Evolutionary conservation across 2,329 filamentous ascomycete genomes (phyloP), one percentile per base, ranked within the genome.

Genomic region (Rosellinia necatrix): DNA sequence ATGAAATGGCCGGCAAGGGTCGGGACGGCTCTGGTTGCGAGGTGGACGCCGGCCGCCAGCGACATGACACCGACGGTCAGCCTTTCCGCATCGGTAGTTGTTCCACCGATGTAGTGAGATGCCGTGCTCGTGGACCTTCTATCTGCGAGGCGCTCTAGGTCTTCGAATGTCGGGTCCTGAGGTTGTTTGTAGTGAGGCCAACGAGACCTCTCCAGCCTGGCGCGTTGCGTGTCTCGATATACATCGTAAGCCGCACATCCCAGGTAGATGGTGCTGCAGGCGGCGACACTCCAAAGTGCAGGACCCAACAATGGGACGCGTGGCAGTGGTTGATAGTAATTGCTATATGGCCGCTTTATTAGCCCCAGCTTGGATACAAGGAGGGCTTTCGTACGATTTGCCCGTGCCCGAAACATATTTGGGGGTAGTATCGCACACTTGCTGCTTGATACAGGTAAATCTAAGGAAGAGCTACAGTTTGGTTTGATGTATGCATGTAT

Each of bases 201-300:
- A 13, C 48, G 40, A 12, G 21, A 12, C 25, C 34, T 41, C 10
- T 15, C 41, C n/a, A 38, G 41, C 44, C 52, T 54, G 15, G 51
- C 54, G n/a, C 41, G 22, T 25, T 41, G 49, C 35, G 58, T 59
- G 46, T 69, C 66, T 19, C 42, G 58, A 24, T 52, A 53, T 27
- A 70, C 68, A 15, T 69, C 67, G 10, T 62, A 67, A 15, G 67
- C 53, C 3, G 67, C 68, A 34, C 59, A 65, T 17, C 62, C 66
- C 2, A 69, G 24, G 27, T 66, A 66, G 44, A 69, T 66, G 52
- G 59, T 52, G 41, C 61, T 51, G 6, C 60, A 58, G 17, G 60
- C 61, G 6, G 56, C 56, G 10, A 69, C 6, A 50, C 61, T 63
- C 66, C 65, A 68, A 6, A 68, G 12, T 5, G 56, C 37, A 17